Base-by-base conservation (phyloP, 1,139 yeast species). In the Geotrichum armillariae region DNA sequence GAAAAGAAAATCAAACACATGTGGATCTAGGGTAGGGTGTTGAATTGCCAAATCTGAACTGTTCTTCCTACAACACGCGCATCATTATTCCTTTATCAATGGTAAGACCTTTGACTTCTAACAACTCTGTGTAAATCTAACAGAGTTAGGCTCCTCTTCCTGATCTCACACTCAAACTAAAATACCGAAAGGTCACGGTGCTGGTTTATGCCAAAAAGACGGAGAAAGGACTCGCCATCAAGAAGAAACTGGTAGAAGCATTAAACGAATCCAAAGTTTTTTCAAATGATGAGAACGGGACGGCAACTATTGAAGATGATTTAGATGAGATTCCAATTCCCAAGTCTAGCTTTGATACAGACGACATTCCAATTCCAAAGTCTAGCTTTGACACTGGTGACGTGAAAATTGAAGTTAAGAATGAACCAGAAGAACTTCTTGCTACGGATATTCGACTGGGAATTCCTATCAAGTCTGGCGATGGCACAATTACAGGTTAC, bases 241-340 rank as follows among this genome's bases (percentile, higher is more conserved):
- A 47, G 21, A 27, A 22, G 23, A 33, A 17, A 17, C 41, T 47
- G 9, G 47, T 33, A 2, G 41, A 32, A 7, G 44, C 44, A 4
- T 27, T 47, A 16, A 47, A 42, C 38, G 47, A 47, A 25, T 36
- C 51, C 21, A 31, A 38, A 3, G 51, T 41, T 31, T 21, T 47
- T 4, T 18, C 36, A 2, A 20, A 20, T 14, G 32, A 21, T 4
- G n/a, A 21, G 21, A 33, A 33, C 35, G 41, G 14, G n/a, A 22
- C 17, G 2, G 4, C 31, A 3, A 23, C 25, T 6, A 14, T 27
- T 6, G 47, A 37, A 18, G 47, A 36, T 29, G 41, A 37, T 35
- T 16, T 35, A 20, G 41, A 29, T n/a, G 41, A 36, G 5, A 44
- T 44, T 36, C 23, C n/a, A 7, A 43, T 43, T 43, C 47, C 44